Conservation (phyloP, 2,329 filamentous ascomycete species). For the Aureobasidium sp. region DNA sequence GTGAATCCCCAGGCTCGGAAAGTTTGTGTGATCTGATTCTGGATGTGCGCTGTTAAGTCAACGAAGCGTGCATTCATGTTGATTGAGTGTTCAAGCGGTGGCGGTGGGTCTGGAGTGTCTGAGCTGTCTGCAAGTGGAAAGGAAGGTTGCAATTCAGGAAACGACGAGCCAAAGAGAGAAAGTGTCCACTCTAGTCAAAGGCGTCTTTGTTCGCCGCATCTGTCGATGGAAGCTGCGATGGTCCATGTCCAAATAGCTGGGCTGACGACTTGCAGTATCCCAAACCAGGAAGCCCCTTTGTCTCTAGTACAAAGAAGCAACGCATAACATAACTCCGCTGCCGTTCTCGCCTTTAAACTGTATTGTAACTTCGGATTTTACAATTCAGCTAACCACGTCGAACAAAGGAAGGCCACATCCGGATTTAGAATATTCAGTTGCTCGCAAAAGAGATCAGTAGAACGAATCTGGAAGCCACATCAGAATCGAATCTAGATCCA, state of each 20-base stretch:
- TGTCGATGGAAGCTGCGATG: neutral
- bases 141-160: neutral
- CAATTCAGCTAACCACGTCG: neutral
- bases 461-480: too few species aligned
- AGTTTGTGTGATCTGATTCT: too few species aligned
- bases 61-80: neutral
- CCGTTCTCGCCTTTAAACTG: neutral
- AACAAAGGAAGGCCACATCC: neutral
- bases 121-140: neutral
- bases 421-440: neutral
- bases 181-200: neutral
- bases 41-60: too few species aligned
- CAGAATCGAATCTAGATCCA: neutral
- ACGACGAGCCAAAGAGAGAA: too few species aligned
- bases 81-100: neutral
- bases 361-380: neutral
- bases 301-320: neutral
- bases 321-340: neutral
- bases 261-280: neutral
- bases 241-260: neutral
- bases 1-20: neutral
- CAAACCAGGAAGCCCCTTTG: neutral
- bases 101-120: too few species aligned
- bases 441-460: neutral
- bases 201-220: neutral